Base-by-base conservation (phyloP, 164 flowering plant species). In the Annona cherimola region DNA sequence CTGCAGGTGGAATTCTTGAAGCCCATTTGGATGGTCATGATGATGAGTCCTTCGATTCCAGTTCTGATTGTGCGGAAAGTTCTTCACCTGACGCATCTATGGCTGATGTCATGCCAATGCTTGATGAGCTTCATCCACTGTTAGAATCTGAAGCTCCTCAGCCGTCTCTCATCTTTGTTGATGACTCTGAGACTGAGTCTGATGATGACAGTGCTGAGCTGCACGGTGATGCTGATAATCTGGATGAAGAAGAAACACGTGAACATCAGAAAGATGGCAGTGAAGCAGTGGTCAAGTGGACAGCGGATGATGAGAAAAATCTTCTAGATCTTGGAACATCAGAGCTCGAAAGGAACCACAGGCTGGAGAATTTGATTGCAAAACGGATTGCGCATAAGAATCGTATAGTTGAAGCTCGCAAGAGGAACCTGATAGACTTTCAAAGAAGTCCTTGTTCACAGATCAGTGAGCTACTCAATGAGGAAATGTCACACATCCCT, bases 71-170 rank as follows among this genome's bases (percentile, higher is more conserved):
- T 14, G 84, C 86, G 1, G 97, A 88, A 80, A 90, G 94, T 73
- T 95, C 96, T 19, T 95, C 99, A 16, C 92, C 98, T 0, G 98
- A 93, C 88, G 88, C 97, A 62, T 91, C 98, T 42, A 82, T 95
- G 93, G 82, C 94, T n/a, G 96, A 90, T 73, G 88, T 95, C 41
- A 79, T 93, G 18, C 98, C 98, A 45, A 82, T 93, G 89, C 93
- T 93, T 18, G 92, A 95, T 82, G 97, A 95, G 86, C 96, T 95
- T 46, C 93, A 93, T 75, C 97, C 97, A 2, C 86, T 95, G 74
- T 76, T 95, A 70, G 92, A 87, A 40, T 70, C 77, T 41, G 93
- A 83, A 46, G 69, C 81, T 78, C 81, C 88, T 50, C 85, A 73
- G 45, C 90, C 80, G 63, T 77, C 77, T 77, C 73, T 19, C 60